Evolutionary conservation across 1,284 basidiomycete genomes (phyloP).

Genomic region (Cutaneotrichosporon cavernicola): DNA sequence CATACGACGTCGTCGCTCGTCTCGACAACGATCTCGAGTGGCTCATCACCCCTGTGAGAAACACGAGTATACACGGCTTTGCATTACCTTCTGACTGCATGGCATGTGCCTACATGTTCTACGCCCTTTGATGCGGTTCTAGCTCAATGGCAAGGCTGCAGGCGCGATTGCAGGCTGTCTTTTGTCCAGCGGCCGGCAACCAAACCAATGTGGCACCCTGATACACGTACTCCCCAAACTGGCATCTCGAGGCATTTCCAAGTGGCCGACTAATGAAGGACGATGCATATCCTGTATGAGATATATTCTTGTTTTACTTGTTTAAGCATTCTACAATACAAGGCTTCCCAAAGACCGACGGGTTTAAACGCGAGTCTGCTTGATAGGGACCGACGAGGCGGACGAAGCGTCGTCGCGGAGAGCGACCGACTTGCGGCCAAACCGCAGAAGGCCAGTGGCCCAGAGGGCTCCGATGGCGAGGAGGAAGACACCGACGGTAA

Average conservation of each 20-base stretch:
- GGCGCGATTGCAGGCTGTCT: too few relatives aligned
- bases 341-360: conserved; percentile 9
- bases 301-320: not conserved
- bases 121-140: too few relatives aligned
- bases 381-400: conserved; percentile 2
- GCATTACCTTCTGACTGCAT: too few relatives aligned
- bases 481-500: conserved; percentile 15
- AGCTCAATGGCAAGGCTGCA: too few relatives aligned
- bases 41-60: conserved; percentile 18
- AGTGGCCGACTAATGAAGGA: too few relatives aligned
- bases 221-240: too few relatives aligned
- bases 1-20: conserved; percentile 21
- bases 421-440: conserved; percentile 11
- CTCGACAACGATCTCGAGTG: conserved; percentile 27
- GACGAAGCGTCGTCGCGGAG: conserved; percentile 11
- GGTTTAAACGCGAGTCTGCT: conserved; percentile 2
- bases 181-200: too few relatives aligned
- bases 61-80: too few relatives aligned
- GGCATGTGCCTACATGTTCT: too few relatives aligned
- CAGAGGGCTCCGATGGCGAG: conserved; percentile 15
- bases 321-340: conserved; percentile 16
- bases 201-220: too few relatives aligned
- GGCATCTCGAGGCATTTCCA: too few relatives aligned
- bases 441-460: conserved; percentile 11
- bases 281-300: too few relatives aligned